These are phyloP conservation scores for Dysphania ambrosioides DNA, from an alignment of 148 eudicot species.

Conservation along the genomic window DNA sequence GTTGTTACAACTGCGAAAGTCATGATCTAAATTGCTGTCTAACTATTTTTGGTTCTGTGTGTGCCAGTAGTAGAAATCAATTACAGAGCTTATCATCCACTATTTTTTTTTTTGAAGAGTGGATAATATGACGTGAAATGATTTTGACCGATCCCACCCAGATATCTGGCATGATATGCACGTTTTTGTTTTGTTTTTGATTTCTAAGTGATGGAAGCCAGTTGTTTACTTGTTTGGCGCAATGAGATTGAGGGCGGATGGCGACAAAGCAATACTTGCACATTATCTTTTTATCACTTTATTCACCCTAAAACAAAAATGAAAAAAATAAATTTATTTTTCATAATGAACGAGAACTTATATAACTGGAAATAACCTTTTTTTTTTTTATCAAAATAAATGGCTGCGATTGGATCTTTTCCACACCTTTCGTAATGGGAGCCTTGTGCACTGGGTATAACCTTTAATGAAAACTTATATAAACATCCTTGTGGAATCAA, in stretches of 20 bases:
- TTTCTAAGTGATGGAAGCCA: background rate
- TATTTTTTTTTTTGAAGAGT: background rate
- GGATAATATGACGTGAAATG: background rate
- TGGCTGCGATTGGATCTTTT: too few relatives aligned
- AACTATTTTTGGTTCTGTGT: background rate
- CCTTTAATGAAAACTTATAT: too few relatives aligned
- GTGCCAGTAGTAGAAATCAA: background rate
- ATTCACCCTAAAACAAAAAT: too few relatives aligned
- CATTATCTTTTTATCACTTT: background rate
- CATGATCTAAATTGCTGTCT: constrained; percentile 1
- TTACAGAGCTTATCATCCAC: background rate
- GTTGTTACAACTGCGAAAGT: background rate
- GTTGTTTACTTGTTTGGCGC: background rate
- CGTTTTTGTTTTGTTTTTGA: background rate
- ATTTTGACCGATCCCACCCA: background rate
- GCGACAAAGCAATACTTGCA: background rate
- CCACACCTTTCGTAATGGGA: too few relatives aligned
- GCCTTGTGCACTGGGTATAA: too few relatives aligned
- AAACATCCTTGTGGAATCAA: too few relatives aligned
- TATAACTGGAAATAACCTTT: too few relatives aligned
- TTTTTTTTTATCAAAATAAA: too few relatives aligned
- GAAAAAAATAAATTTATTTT: too few relatives aligned
- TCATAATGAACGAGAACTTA: too few relatives aligned
- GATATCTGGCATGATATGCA: background rate
- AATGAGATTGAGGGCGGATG: background rate